Evolutionary conservation across 1,284 basidiomycete genomes (phyloP), one percentile per base, ranked within the genome.

Genomic region (Puccinia polysora): DNA sequence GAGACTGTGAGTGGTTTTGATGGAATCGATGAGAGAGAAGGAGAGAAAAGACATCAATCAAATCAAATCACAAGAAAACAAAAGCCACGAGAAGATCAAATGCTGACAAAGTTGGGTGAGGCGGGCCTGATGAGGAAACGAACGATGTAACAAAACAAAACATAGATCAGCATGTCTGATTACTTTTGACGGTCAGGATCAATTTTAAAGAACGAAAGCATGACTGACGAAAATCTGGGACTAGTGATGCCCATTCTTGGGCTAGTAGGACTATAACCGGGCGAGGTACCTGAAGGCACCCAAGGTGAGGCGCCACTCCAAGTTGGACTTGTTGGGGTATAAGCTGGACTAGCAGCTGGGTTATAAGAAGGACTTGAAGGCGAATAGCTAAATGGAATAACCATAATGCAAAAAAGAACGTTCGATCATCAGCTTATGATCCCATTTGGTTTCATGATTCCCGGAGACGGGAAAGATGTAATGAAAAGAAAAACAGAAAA

Each of bases 251-350:
- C 76, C 73, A 81, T 75, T 62, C 74, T 75, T 23, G 80, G 80
- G 32, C 76, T 78, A 7, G 90, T 91, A 0, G 91, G 91, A 6
- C 89, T 90, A 80, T 91, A 92, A 0, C 89, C 89, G 0, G 90
- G 90, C 0, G 89, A 90, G 0, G 89, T 90, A 70, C 84, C 82
- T 4, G 74, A 74, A 47, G 76, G 74, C 60, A 75, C 74, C 77
- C 77, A 77, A 23, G 78, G 82, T 52, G 78, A 78, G 0, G 77
- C 75, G 28, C 77, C 74, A n/a, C 76, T 76, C 59, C 76, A 76
- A 0, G 72, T 73, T 15, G 77, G 76, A 38, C 75, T 63, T n/a
- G 87, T 86, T 28, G 74, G 74, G 23, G 58, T 67, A 40, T 75
- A 74, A n/a, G 63, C 56, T 28, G 74, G 74, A 40, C 74, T 70